Base-by-base conservation (phyloP, 306 rosid species). In the Betula pendula region DNA sequence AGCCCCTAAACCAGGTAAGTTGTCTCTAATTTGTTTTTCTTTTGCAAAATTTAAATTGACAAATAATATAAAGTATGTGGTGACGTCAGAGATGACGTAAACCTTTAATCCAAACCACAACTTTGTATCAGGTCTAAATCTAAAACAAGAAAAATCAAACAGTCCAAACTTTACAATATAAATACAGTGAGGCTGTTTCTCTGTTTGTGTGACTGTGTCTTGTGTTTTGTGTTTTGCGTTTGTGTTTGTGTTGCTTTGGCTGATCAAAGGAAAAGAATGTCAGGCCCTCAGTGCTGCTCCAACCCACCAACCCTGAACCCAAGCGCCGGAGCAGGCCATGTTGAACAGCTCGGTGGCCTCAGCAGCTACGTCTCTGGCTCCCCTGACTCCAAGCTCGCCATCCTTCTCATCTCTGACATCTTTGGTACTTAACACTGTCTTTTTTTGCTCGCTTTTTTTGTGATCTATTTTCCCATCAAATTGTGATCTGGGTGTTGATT, bases 271-370 rank as follows among this genome's bases (percentile, higher is more conserved):
- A 19, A 11, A 19, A 76, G 22, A 31, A 92, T 92, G 97, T 52
- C 97, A 24, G 88, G 96, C 0, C 62, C 88, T 4, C 76, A 81
- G 38, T 92, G 97, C 68, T 92, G 97, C 77, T 85, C 92, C 48
- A 83, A 89, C 75, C 94, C 97, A 66, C 96, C 96, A 10, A 79
- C 69, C 1, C 85, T 93, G 35, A 68, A 89, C 69, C 85, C 95
- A 0, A 79, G 0, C 70, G 48, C 70, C 5, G 98, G 98, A 76
- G 45, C 12, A 29, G 98, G 96, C 5, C 88, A 72, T 9, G 88
- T 88, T 20, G 90, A 90, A 14, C 76, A 82, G 50, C 35, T 91
- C 0, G 87, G 72, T 5, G 87, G 85, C 72, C 71, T 91, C 6
- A 25, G 47, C 60, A 5, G 87, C 72, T 91, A 91, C 29, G 55